Conservation (phyloP, 2,329 filamentous ascomycete genomes). For the Hypoxylon rubiginosum region DNA sequence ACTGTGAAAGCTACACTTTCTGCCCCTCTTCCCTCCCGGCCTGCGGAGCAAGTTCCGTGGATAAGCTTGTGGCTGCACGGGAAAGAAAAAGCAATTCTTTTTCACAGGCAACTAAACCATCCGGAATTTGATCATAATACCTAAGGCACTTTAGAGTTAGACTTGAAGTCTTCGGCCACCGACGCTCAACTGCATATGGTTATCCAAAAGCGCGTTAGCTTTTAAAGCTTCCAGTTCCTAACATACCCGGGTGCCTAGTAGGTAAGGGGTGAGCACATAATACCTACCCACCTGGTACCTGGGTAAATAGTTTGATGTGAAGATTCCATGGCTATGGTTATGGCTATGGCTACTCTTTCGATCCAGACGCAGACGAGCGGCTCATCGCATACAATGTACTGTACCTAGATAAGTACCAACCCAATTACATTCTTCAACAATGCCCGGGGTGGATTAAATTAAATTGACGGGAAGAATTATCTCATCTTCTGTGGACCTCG, state of each 20-base stretch:
- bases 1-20: not conserved
- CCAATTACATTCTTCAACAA: slow-evolving; percentile 13
- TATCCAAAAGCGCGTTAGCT: not conserved
- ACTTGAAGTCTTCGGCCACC: slow-evolving; percentile 26
- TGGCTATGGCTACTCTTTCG: not conserved
- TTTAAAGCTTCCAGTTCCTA: not conserved
- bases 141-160: slow-evolving; percentile 12
- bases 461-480: not conserved
- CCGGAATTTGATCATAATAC: not conserved
- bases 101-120: not conserved
- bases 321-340: not conserved
- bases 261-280: slow-evolving; percentile 1
- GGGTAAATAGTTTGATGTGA: too few species aligned
- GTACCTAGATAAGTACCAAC: not conserved
- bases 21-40: slow-evolving; percentile 6
- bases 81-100: slow-evolving; percentile 21
- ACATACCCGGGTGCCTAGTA: not conserved
- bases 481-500: not conserved
- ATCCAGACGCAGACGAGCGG: slow-evolving; percentile 23
- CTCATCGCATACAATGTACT: slow-evolving; percentile 27
- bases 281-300: too few species aligned
- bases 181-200: slow-evolving; percentile 1
- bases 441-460: slow-evolving; percentile 7
- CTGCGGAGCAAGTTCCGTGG: slow-evolving; percentile 14
- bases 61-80: slow-evolving; percentile 24